Evolutionary conservation across 1,139 yeast genomes (phyloP), one percentile per base, ranked within the genome.

Genomic region (Suhomyces wounanorum): DNA sequence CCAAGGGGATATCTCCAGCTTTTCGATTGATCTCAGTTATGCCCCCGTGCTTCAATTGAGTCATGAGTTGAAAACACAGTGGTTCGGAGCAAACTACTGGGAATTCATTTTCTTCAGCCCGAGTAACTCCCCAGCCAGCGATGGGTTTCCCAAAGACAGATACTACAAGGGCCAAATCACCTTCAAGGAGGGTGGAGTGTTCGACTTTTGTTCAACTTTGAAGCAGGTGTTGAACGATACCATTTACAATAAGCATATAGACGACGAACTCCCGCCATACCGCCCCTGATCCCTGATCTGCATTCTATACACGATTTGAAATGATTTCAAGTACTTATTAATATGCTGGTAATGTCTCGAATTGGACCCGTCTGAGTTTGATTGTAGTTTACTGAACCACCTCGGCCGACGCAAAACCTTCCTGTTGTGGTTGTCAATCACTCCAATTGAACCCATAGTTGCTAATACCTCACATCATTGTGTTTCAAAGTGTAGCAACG

Each of bases 51-150:
- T 62, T 9, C 64, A 62, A 30, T 57, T 65, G 36, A 64, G 75
- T 0, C 78, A 77, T 58, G 66, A 70, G 48, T 56, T 79, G 45
- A 70, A 74, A 49, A 70, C 81, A 17, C 84, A 84, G 0, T 79
- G 83, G 83, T 77, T 80, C 59, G 85, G 85, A 0, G 72, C 82
- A 18, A 81, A 79, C 58, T 77, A 72, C 58, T 79, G 81, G 77
- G 71, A 72, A 55, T 72, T 78, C 44, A 50, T 73, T 42, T 77
- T 80, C 57, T 70, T 62, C 47, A 69, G 76, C 49, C 61, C 69
- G 2, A 53, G 64, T 3, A 55, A 54, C 26, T 67, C 70, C 2
- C 49, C 60, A 3, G 68, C 72, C 6, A 71, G 78, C 45, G 82
- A 79, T 44, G 79, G 83, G 2, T 69, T 76, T 36, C 79, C 81